A percentile compares a stretch with the other conserved stretches of the same genome.
Conservation (phyloP, 2,329 filamentous ascomycete genomes). For the Myriangium duriaei region DNA sequence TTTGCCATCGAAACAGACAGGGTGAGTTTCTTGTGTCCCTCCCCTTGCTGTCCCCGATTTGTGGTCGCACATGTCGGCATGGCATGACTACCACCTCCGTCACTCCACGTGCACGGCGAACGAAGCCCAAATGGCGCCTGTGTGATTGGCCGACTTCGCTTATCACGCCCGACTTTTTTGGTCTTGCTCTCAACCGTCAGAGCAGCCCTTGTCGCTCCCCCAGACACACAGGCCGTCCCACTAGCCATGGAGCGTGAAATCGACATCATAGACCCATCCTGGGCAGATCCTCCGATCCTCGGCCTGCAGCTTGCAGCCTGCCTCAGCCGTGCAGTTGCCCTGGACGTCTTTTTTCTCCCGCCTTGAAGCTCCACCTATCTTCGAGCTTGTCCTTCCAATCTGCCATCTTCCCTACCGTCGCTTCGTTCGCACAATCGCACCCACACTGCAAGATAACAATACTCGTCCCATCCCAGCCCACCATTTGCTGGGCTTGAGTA, state of each 20-base stretch:
- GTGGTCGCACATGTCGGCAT: too few species aligned
- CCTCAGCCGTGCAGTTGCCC: too few species aligned
- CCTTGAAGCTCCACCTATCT: not conserved
- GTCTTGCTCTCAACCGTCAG: not conserved
- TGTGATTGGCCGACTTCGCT: not conserved
- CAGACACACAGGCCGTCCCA: not conserved
- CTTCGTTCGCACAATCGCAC: too few species aligned
- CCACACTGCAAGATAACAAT: too few species aligned
- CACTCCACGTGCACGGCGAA: not conserved
- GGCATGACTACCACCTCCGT: not conserved
- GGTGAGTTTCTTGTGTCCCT: too few species aligned
- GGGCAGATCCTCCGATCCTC: not conserved
- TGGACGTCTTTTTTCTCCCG: not conserved
- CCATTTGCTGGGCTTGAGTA: too few species aligned
- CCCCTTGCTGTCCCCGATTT: too few species aligned
- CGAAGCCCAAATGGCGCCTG: not conserved
- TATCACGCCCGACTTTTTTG: not conserved
- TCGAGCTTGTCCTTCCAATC: not conserved
- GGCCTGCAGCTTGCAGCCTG: too few species aligned
- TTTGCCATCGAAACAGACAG: too few species aligned
- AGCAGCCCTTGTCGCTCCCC: not conserved
- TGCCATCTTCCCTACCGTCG: too few species aligned
- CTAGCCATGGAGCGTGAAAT: not conserved
- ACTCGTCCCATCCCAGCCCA: too few species aligned
- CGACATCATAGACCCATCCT: not conserved